phyloP scores from a whole-genome alignment of 257 asterid genomes.

The Solanum megistacrolobum region DNA sequence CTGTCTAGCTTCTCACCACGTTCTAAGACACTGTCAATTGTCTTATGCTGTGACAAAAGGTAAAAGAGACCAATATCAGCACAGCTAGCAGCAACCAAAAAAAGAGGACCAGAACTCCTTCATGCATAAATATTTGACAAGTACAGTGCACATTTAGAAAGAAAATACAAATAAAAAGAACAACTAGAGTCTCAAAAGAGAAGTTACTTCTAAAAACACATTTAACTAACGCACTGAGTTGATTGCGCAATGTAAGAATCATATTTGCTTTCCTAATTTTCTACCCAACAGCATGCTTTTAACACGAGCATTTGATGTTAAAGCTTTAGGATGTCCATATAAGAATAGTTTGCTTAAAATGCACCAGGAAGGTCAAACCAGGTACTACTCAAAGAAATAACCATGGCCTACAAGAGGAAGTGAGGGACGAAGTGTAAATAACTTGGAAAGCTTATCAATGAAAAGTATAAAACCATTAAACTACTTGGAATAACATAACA shows the following conservation, averaged over 20 bases:
- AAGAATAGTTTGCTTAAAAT: background rate
- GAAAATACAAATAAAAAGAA: background rate
- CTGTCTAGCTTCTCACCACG: constrained; percentile 93
- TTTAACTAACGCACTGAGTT: background rate
- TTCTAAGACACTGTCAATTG: constrained; percentile 87
- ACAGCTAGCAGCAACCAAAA: background rate
- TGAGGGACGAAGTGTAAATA: background rate
- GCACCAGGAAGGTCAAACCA: background rate
- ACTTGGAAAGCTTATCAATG: background rate
- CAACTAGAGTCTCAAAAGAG: background rate
- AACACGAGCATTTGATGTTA: background rate
- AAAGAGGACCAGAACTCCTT: background rate
- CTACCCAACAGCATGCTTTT: background rate
- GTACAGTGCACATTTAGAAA: background rate
- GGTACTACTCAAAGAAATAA: background rate
- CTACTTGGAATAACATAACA: background rate
- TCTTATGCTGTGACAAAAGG: constrained; percentile 63
- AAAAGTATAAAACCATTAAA: background rate
- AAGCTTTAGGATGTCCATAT: background rate
- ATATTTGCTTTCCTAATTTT: background rate
- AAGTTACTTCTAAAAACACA: background rate
- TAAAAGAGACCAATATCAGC: background rate
- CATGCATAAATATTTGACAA: background rate
- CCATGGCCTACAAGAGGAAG: background rate
- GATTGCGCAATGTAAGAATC: background rate